phyloP scores from a whole-genome alignment of 352 stramenopile species.

The Poterioochromonas sp. region DNA sequence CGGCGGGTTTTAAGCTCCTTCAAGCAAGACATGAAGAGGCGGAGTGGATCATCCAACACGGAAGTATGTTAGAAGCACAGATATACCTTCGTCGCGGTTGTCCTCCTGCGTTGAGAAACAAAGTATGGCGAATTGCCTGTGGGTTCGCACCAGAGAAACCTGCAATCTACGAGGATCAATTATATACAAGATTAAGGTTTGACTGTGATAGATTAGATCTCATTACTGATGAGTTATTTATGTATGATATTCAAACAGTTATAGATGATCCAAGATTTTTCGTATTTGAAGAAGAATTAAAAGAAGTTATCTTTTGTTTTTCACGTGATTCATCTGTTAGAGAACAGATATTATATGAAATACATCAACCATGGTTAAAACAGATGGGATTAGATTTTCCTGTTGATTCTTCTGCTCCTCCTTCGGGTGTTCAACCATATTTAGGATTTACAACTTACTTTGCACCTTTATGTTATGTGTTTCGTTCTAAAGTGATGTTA shows the following conservation, averaged over 20 bases:
- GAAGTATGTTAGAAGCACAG: background rate
- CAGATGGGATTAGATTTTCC: background rate
- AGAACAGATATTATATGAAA: background rate
- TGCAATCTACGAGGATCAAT: background rate
- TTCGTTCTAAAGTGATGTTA: background rate
- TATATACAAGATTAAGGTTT: background rate
- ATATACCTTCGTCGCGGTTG: background rate
- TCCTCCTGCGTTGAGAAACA: background rate
- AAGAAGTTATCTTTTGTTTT: constrained; percentile 14
- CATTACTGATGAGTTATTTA: constrained; percentile 11
- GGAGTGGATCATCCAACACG: background rate
- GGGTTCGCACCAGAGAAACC: background rate
- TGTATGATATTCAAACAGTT: constrained; percentile 18
- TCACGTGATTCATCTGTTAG: background rate
- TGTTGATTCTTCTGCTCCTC: background rate
- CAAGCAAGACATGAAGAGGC: background rate
- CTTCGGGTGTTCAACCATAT: constrained; percentile 7
- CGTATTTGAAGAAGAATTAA: constrained; percentile 25
- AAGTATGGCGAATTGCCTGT: background rate
- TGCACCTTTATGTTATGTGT: background rate
- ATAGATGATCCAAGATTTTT: constrained; percentile 20
- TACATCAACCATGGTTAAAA: background rate
- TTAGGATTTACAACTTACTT: constrained; percentile 18
- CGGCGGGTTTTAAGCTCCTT: background rate
- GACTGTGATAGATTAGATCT: background rate